Base-by-base conservation (phyloP, 148 eudicot species). In the Rhododendron williamsianum region DNA sequence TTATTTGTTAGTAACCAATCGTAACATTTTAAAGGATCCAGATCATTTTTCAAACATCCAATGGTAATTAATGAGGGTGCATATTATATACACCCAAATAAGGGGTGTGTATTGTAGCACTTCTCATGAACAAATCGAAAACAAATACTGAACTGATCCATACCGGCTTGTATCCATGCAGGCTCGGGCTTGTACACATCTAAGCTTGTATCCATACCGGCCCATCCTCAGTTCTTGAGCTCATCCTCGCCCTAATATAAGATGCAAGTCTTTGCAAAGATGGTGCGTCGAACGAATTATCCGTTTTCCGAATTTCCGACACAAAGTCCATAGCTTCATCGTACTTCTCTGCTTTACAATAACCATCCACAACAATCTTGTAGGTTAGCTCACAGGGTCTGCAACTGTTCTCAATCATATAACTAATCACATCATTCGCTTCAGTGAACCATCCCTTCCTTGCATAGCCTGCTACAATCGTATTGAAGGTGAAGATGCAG, bases 401-500 rank as follows among this genome's bases (percentile, higher is more conserved):
- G 90, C 94, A 93, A 9, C 88, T 79, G 43, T 93, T 91, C 89
- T 91, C 89, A 82, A 93, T 89, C 99, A 95, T 96, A 80, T 95
- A 95, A 63, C 90, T 87, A 45, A 96, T 89, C 54, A 96, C 93
- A 83, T 94, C 98, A 74, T 89, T 83, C 3, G 90, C 92, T 86
- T 96, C 99, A n/a, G 78, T 84, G 82, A 95, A 95, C 89, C 89
- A 87, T 58, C 94, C 98, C 76, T 89, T 86, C 18, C 87, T 89
- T 48, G 98, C 92, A 87, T 93, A 95, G 7, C 98, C 99, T 15
- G 97, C 93, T 45, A 96, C 90, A 58, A 96, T 92, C 0, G 99
- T 96, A 85, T 95, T 96, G 84, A 90, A 96, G 0, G 99, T 96
- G 46, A 95, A 92, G 69, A 96, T 93, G 88, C 98, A 94, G 9